A percentile compares a stretch with the other conserved stretches of the same genome.
Conservation (phyloP, 2,329 filamentous ascomycete genomes). For the Penicillium sp. region DNA sequence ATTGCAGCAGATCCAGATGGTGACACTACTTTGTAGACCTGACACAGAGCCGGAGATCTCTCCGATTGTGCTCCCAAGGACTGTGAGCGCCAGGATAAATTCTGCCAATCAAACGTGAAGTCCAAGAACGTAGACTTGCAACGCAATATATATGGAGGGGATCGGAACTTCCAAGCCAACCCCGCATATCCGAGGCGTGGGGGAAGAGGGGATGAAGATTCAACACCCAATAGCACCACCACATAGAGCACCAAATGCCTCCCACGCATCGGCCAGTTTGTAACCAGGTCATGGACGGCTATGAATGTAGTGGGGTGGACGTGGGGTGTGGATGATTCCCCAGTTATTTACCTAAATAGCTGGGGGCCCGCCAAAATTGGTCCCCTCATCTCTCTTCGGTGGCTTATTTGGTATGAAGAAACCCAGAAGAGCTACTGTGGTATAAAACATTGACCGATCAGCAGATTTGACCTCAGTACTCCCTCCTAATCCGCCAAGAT, state of each 20-base stretch:
- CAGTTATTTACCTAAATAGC: conserved; percentile 2
- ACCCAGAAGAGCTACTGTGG: neutral
- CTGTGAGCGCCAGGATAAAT: neutral
- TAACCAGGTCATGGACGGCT: neutral
- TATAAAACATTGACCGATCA: neutral
- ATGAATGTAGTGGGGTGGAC: neutral
- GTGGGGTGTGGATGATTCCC: neutral
- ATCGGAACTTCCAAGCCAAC: neutral
- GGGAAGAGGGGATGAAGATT: neutral
- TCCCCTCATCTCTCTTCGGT: neutral
- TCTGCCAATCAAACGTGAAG: neutral
- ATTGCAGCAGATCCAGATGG: neutral
- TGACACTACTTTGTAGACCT: neutral
- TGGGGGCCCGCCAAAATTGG: neutral
- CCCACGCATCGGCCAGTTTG: neutral
- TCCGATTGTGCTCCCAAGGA: neutral
- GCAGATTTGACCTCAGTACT: neutral
- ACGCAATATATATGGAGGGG: neutral
- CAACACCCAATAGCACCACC: neutral
- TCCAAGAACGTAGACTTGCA: neutral
- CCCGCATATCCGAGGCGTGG: conserved; percentile 10
- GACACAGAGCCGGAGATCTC: neutral
- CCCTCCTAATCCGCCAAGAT: conserved; percentile 13
- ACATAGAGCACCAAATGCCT: neutral
- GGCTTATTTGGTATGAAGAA: neutral